Evolutionary conservation across 257 asterid genomes (phyloP), one percentile per base, ranked within the genome.

Genomic region (Vinca minor): DNA sequence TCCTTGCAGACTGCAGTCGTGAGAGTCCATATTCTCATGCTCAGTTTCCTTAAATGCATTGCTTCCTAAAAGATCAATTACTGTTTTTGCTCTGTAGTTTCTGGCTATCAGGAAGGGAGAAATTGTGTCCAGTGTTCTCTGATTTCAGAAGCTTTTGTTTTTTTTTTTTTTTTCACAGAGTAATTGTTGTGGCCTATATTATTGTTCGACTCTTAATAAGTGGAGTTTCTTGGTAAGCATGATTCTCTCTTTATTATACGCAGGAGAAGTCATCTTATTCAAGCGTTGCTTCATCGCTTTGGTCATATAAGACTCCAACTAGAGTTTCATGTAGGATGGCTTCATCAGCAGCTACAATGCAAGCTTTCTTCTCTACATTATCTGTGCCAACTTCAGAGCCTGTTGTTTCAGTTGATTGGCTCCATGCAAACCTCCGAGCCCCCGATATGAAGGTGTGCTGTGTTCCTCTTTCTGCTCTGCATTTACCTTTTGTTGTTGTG

Each of bases 331-430:
- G 76, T 66, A 71, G 75, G 80, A 75, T 84, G 81, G 78, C 79
- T 75, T 84, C 97, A 35, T 63, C 96, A 28, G 79, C 76, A 13
- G 83, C 79, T 66, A 73, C 82, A 50, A 83, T 87, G 11, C 86
- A 73, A 71, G 73, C 81, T 71, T 80, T 88, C 29, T 86, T 68
- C 78, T 81, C 95, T 35, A 64, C 72, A 76, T 72, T 67, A 11
- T 70, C 94, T 66, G 55, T 83, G 68, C 70, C 83, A 23, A 58
- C 78, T 26, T 76, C 56, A 26, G 92, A 89, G 65, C 89, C 99
- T 70, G 96, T 87, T 69, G 97, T 87, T 70, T 89, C 99, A 10
- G 99, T 83, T 63, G 96, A 87, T 32, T 93, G 99, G 97, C 96
- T 93, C 65, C 96, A 89, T 47, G 81, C 87, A 21, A 93, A 93